These are phyloP conservation scores for Pyricularia pennisetigena DNA, from an alignment of 2,329 filamentous ascomycete species.

Conservation along the genomic window DNA sequence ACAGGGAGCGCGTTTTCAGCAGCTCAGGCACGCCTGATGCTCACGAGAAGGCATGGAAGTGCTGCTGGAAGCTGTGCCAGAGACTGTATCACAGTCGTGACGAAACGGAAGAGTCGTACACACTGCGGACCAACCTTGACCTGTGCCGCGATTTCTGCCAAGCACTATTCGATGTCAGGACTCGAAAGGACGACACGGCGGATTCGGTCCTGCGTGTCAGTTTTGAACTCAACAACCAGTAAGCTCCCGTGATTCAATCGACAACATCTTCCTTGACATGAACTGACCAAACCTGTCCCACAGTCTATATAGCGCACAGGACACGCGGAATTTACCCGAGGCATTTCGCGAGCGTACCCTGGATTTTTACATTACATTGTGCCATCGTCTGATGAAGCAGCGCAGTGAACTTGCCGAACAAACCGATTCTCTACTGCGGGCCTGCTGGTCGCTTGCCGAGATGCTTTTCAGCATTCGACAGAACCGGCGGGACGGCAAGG, in stretches of 20 bases:
- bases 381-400: slow-evolving; percentile 94
- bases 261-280: neutral
- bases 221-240: slow-evolving; percentile 92
- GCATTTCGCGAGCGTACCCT: slow-evolving; percentile 81
- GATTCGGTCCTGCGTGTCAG: slow-evolving; percentile 87
- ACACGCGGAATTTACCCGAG: slow-evolving; percentile 67
- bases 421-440: slow-evolving; percentile 72
- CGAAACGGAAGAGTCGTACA: slow-evolving; percentile 54
- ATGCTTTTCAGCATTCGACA: slow-evolving; percentile 89
- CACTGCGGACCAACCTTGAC: slow-evolving; percentile 68
- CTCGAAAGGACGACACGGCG: slow-evolving; percentile 64
- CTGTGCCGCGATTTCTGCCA: slow-evolving; percentile 89
- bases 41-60: slow-evolving; percentile 85
- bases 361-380: slow-evolving; percentile 90
- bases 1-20: slow-evolving; percentile 70
- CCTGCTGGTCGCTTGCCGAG: slow-evolving; percentile 85
- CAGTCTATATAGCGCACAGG: slow-evolving; percentile 81
- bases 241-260: slow-evolving; percentile 15
- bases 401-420: slow-evolving; percentile 68
- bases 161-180: slow-evolving; percentile 76
- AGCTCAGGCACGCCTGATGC: slow-evolving; percentile 64
- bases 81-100: slow-evolving; percentile 76
- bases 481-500: slow-evolving; percentile 62
- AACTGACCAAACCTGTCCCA: slow-evolving; percentile 1
- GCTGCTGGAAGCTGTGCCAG: slow-evolving; percentile 89